These are phyloP conservation scores for Candida oleophila DNA, from an alignment of 805 yeast species.

Conservation along the genomic window DNA sequence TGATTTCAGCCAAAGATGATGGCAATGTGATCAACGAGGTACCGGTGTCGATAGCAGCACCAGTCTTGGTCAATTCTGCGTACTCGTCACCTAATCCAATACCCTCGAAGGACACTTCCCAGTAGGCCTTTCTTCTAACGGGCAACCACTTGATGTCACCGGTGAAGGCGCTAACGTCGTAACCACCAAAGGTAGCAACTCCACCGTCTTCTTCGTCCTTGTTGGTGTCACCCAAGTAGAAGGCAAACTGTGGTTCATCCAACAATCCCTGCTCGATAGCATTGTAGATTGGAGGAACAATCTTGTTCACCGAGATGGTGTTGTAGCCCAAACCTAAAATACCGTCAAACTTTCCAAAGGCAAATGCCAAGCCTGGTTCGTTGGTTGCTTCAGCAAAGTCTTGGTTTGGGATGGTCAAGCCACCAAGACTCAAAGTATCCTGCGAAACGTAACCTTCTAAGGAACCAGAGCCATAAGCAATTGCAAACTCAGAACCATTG, in stretches of 20 bases:
- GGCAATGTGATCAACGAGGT: conserved; percentile 95
- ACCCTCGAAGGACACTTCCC: conserved; percentile 96
- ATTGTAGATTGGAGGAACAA: conserved; percentile 92
- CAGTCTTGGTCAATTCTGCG: conserved; percentile 77
- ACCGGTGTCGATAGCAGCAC: conserved; percentile 99
- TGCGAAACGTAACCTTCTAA: conserved; percentile 90
- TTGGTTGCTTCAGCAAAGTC: conserved; percentile 96
- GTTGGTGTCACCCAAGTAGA: conserved; percentile 80
- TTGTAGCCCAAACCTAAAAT: conserved; percentile 93
- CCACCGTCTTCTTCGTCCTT: conserved; percentile 76
- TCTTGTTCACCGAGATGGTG: conserved; percentile 81
- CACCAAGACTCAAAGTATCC: conserved; percentile 80
- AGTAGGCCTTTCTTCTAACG: conserved; percentile 98
- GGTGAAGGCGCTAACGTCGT: conserved; percentile 68
- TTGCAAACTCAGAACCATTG: conserved; percentile 83
- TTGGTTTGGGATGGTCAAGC: conserved; percentile 79
- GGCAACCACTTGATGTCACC: conserved; percentile 96
- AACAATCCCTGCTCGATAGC: conserved; percentile 80
- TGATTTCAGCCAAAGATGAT: conserved; percentile 90
- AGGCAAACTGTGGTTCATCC: conserved; percentile 83
- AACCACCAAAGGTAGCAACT: conserved; percentile 93
- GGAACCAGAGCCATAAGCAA: conserved; percentile 91
- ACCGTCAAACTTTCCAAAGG: conserved; percentile 98
- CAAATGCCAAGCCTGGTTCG: conserved; percentile 97
- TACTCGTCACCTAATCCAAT: conserved; percentile 89